Conservation (phyloP, 1,139 yeast species). For the Yamadazyma kanchanaburiensis region DNA sequence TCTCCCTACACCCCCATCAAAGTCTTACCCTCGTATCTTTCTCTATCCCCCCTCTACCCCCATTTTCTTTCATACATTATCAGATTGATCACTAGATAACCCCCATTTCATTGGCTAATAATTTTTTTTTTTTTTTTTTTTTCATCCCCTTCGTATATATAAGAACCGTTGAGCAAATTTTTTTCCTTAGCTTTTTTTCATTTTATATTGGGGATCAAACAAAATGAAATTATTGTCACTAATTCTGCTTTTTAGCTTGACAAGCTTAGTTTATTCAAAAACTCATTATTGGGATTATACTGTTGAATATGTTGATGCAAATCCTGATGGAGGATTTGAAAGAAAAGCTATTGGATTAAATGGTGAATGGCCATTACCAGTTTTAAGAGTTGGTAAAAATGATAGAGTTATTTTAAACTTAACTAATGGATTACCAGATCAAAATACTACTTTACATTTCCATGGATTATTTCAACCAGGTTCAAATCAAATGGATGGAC, state of each 20-base stretch:
- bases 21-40: too few species aligned
- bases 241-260: constrained; percentile 6
- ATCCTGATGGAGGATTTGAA: constrained; percentile 59
- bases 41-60: too few species aligned
- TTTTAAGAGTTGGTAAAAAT: constrained; percentile 58
- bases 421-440: constrained; percentile 52
- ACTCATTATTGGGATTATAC: constrained; percentile 53
- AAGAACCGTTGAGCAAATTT: constrained; percentile 1
- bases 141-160: neutral
- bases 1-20: too few species aligned
- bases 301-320: constrained; percentile 47
- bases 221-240: constrained; percentile 8
- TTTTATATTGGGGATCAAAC: constrained; percentile 7
- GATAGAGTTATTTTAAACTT: constrained; percentile 60
- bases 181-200: constrained; percentile 9
- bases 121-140: too few species aligned
- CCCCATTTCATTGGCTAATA: too few species aligned
- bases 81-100: too few species aligned
- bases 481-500: constrained; percentile 69
- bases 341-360: constrained; percentile 63
- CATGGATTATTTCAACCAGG: constrained; percentile 72
- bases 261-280: constrained; percentile 25
- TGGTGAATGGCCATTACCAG: constrained; percentile 73
- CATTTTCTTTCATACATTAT: too few species aligned
- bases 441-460: constrained; percentile 67